Evolutionary conservation across 352 stramenopile species (phyloP), one percentile per base, ranked within the genome.

Genomic region (Phytophthora agathidicida): DNA sequence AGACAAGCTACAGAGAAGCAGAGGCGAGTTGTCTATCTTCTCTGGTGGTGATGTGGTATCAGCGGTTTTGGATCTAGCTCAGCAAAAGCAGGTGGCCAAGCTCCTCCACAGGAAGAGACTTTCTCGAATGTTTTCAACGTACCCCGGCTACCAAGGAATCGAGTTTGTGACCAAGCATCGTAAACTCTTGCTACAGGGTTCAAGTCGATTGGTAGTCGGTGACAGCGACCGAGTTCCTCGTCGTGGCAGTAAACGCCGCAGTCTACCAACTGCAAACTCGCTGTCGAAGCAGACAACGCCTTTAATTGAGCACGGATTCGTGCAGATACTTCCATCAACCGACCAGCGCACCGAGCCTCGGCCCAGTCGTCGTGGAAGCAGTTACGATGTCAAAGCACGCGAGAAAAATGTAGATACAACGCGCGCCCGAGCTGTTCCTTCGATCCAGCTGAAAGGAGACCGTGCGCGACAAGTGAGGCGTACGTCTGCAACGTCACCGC

Each of bases 401-500:
- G 44, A 7, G 10, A 28, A 30, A 28, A 11, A 41, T 14, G 7
- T 7, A 19, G 20, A 38, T 39, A 7, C 11, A 17, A 14, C 0
- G 7, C 27, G 20, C 27, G 26, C 28, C 13, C 28, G 19, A 59
- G 17, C 38, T 5, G 23, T 16, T 8, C 41, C 14, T 0, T 37
- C 7, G 6, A 32, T 45, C 9, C 52, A 24, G 3, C 26, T 31
- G 13, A 53, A 2, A 41, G 19, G 7, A 7, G 32, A 60, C 3
- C 8, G 3, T 27, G 41, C 24, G 4, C 23, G 5, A 31, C 30
- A 46, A 35, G 17, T 62, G 76, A 56, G 27, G 8, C 22, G 11
- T 68, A 39, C 26, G 24, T 71, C 10, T 39, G 42, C n/a, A 41
- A 22, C 5, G 17, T 65, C 4, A 67, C 50, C 5, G 38, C 45